Base-by-base conservation (phyloP, 2,329 filamentous ascomycete genomes). In the Epichloe amarillans region DNA sequence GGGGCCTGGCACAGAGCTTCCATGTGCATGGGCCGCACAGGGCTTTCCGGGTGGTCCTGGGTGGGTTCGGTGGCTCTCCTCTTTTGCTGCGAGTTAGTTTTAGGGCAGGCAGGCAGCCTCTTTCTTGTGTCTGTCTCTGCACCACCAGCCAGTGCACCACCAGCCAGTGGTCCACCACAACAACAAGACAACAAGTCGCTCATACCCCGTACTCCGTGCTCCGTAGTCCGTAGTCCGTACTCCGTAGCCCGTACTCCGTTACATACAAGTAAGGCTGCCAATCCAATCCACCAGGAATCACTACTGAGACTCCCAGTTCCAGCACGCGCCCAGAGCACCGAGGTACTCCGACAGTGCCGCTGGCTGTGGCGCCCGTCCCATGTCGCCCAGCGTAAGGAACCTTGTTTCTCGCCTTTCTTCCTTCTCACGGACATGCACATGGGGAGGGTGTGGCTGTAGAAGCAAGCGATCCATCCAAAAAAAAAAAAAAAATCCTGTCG, bases 301-400 rank as follows among this genome's bases (percentile, higher is more conserved):
- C 46, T 47, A 47, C 37, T 23, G n/a, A 30, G 19, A 39, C 46
- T 17, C 46, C 46, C 21, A 3, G 36, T 19, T 17, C 37, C 11
- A 10, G 23, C 46, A 19, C n/a, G 46, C 40, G 6, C 19, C 33
- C 40, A 43, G 36, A 40, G 46, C 46, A 43, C 33, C 44, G 26
- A 36, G 44, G 43, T 47, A 51, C 50, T 47, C 40, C 46, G 42
- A 48, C 26, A n/a, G 35, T 49, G 21, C 46, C 43, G 36, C 37
- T 46, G 12, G 37, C n/a, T 12, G 8, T 33, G n/a, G 33, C 21
- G n/a, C 39, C 14, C 15, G 42, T 12, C 19, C 30, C 35, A 26
- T 2, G 17, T 52, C 33, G 26, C 45, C 43, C 46, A 39, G 35
- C 23, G 15, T 46, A 3, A 26, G 26, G 26, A 26, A 26, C 44